Base-by-base conservation (phyloP, 371 early-diverging fungal genomes). In the Zychaea mexicana region DNA sequence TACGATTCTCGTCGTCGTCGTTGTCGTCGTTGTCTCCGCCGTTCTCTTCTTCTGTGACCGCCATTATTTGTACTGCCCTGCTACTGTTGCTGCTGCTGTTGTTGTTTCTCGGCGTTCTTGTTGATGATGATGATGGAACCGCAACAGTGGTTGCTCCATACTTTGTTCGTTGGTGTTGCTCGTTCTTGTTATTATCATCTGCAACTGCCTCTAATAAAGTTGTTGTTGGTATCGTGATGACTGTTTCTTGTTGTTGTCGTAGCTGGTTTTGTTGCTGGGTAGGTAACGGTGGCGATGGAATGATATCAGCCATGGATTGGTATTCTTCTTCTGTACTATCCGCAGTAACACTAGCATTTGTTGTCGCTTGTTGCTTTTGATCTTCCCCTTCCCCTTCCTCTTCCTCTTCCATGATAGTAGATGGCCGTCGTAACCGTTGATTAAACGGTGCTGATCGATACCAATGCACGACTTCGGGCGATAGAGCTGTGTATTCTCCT, bases 231-330 rank as follows among this genome's bases (percentile, higher is more conserved):
- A 26, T 59, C 4, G 60, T 22, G 13, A 61, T 61, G 26, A 46
- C 47, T 24, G 46, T 39, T 21, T 46, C 61, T 21, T 46, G 30
- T n/a, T n/a, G n/a, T n/a, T n/a, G n/a, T n/a, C n/a, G n/a, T n/a
- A n/a, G n/a, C n/a, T n/a, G n/a, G n/a, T n/a, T n/a, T n/a, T n/a
- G n/a, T n/a, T n/a, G n/a, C n/a, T n/a, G n/a, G n/a, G n/a, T n/a
- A n/a, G 52, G 61, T 42, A 39, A 45, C 47, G 59, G 52, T 19
- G 52, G 21, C 19, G 62, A 52, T 28, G 60, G 32, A 52, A 77
- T 58, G 30, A 77, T 77, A 36, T 78, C 78, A 9, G 78, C 67
- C 22, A 78, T 61, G 2, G 78, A 78, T 54, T 74, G 75, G 39
- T 78, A 78, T 2, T 69, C 72, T 0, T 60, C 61, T 10, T 26